A percentile compares a stretch with the other conserved stretches of the same genome.
Conservation (phyloP, 202 grass and related monocot species). For the Schoenoplectus triqueter region DNA sequence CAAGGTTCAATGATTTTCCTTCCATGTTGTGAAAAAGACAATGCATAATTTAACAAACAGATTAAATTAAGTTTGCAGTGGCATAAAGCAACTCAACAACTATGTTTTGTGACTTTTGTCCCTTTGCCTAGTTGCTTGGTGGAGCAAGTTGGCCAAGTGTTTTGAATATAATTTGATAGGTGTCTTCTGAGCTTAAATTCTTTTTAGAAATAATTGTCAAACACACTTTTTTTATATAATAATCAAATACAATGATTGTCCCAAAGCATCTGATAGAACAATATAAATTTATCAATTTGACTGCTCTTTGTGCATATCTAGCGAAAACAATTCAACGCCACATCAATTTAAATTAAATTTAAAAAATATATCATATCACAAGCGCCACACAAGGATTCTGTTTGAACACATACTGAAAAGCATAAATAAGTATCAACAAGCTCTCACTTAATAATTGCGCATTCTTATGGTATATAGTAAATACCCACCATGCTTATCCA, state of each 20-base stretch:
- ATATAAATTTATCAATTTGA: neutral
- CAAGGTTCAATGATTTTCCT: slow-evolving; percentile 1
- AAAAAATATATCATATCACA: neutral
- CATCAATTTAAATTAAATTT: neutral
- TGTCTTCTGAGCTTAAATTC: neutral
- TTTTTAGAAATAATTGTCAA: neutral
- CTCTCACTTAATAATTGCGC: neutral
- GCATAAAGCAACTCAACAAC: slow-evolving; percentile 34
- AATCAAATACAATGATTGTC: neutral
- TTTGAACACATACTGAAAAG: neutral
- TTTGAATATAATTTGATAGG: neutral
- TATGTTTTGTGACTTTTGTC: neutral
- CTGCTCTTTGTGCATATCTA: neutral
- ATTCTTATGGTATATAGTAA: slow-evolving; percentile 10
- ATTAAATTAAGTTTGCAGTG: neutral
- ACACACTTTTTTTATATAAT: neutral
- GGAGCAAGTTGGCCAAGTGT: slow-evolving; percentile 7
- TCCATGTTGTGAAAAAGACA: neutral
- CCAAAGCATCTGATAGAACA: neutral
- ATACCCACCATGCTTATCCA: slow-evolving; percentile 11
- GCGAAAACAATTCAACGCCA: neutral
- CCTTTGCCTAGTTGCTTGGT: slow-evolving; percentile 24
- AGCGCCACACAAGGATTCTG: neutral
- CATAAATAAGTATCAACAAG: neutral
- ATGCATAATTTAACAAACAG: neutral